These are phyloP conservation scores for Juglanconis sp. DNA, from an alignment of 2,329 filamentous ascomycete species.

Conservation along the genomic window DNA sequence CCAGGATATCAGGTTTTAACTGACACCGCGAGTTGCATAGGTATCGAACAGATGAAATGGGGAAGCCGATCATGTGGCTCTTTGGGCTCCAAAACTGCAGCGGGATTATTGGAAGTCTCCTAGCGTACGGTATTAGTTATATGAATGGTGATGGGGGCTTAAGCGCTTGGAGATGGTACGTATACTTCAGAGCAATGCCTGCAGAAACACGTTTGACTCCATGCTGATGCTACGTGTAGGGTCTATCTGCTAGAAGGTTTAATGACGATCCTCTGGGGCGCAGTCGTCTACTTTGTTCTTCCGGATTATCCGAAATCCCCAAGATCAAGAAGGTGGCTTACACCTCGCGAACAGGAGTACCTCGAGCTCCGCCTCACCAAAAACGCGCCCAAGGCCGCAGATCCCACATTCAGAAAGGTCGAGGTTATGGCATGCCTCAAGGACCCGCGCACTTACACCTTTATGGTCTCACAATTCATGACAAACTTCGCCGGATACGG, in stretches of 20 bases:
- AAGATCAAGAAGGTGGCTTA: slow-evolving; percentile 35
- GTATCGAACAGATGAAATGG: slow-evolving; percentile 44
- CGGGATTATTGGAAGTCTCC: slow-evolving; percentile 31
- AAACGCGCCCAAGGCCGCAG: slow-evolving; percentile 35
- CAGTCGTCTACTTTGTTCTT: slow-evolving; percentile 34
- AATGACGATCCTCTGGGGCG: slow-evolving; percentile 37
- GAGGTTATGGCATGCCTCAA: slow-evolving; percentile 34
- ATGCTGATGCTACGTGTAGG: slow-evolving; percentile 19
- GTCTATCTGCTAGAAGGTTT: slow-evolving; percentile 44
- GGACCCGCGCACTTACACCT: slow-evolving; percentile 22
- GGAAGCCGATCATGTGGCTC: slow-evolving; percentile 39
- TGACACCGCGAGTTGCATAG: background rate
- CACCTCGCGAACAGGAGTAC: slow-evolving; percentile 36
- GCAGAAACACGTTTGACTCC: background rate
- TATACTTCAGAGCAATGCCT: background rate
- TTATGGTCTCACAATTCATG: slow-evolving; percentile 26
- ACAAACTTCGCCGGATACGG: slow-evolving; percentile 41
- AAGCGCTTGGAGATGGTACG: slow-evolving; percentile 23
- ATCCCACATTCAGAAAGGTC: slow-evolving; percentile 31
- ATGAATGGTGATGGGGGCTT: slow-evolving; percentile 25
- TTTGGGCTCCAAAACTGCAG: slow-evolving; percentile 37
- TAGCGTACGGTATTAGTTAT: slow-evolving; percentile 29
- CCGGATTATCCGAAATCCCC: slow-evolving; percentile 39
- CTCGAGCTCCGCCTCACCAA: slow-evolving; percentile 35
- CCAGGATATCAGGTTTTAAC: no score